A percentile compares a stretch with the other conserved stretches of the same genome.
phyloP scores from a whole-genome alignment of 2,329 filamentous ascomycete genomes.

The Curvularia hawaiiensis region DNA sequence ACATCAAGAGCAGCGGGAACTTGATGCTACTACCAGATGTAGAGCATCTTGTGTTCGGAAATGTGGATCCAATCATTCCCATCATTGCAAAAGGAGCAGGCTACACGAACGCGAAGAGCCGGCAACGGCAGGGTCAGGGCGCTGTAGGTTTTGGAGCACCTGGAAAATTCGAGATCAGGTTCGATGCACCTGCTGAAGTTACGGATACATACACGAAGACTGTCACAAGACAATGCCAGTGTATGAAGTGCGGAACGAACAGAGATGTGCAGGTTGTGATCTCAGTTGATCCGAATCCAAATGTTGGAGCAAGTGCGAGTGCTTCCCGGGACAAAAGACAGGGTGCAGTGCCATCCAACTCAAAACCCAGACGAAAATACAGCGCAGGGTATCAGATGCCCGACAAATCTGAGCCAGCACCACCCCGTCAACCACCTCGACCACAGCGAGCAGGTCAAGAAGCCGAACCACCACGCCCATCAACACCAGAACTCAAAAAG shows the following conservation, averaged over 20 bases:
- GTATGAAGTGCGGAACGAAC: slow-evolving; percentile 43
- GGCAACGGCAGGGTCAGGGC: slow-evolving; percentile 22
- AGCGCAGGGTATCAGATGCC: slow-evolving; percentile 37
- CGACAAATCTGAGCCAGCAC: slow-evolving; percentile 21
- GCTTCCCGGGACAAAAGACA: slow-evolving; percentile 16
- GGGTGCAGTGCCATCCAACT: slow-evolving; percentile 20
- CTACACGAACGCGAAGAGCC: slow-evolving; percentile 32
- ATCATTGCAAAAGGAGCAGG: slow-evolving; percentile 41
- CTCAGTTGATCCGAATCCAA: slow-evolving; percentile 40
- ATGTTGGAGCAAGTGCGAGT: slow-evolving; percentile 14
- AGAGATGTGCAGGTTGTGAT: slow-evolving; percentile 43
- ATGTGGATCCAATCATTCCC: slow-evolving; percentile 42
- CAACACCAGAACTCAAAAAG: slow-evolving; percentile 38
- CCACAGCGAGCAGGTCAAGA: slow-evolving; percentile 20
- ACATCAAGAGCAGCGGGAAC: slow-evolving; percentile 37
- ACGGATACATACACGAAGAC: slow-evolving; percentile 40
- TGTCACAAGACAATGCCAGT: slow-evolving; percentile 41
- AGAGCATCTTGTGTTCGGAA: slow-evolving; percentile 42
- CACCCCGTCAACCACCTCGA: slow-evolving; percentile 23
- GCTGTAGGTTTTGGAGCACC: slow-evolving; percentile 35
- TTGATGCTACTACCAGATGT: slow-evolving; percentile 44
- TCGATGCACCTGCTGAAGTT: slow-evolving; percentile 38
- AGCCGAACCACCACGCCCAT: slow-evolving; percentile 14
- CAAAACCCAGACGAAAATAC: slow-evolving; percentile 31
- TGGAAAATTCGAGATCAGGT: slow-evolving; percentile 41